Base-by-base conservation (phyloP, 2,329 filamentous ascomycete genomes). In the Aureobasidium sp. region DNA sequence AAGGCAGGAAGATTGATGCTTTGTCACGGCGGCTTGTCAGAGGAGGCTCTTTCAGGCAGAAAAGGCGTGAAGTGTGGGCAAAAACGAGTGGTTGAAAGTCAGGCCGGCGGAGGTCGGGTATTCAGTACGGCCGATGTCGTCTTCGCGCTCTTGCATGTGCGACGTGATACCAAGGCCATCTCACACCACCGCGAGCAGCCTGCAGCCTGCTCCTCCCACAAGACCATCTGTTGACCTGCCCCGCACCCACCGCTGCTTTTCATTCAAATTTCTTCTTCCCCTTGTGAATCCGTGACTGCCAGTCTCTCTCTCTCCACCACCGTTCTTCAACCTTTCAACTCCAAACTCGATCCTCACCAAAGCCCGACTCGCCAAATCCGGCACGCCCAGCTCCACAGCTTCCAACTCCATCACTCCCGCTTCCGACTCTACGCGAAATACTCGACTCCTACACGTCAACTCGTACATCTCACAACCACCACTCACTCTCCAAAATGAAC, bases 401-500 rank as follows among this genome's bases (percentile, higher is more conserved):
- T 61, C 33, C 58, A 50, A 29, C 45, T n/a, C n/a, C n/a, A 61
- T 18, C 58, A 33, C 58, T 50, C 27, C 36, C 33, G 20, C 40
- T 61, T 56, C 51, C 51, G 18, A 27, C 42, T 38, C 23, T 40
- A 15, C 48, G 25, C n/a, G n/a, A n/a, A n/a, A n/a, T n/a, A n/a
- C n/a, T n/a, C n/a, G n/a, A n/a, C n/a, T n/a, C n/a, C 42, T n/a
- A 33, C 50, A 42, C 48, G 51, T 13, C 29, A 16, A 5, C 18
- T 36, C 40, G 23, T 13, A 48, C 31, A 53, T 36, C 20, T 27
- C 42, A n/a, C n/a, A n/a, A n/a, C n/a, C n/a, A n/a, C n/a, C n/a
- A 31, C 25, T 51, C 64, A 64, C 51, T 56, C 36, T 54, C 48
- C 68, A 75, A 69, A 54, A 84, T 85, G 82, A 79, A 80, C 69